Evolutionary conservation across 768 basidiomycete genomes (phyloP).

Genomic region (Trametes meyenii): DNA sequence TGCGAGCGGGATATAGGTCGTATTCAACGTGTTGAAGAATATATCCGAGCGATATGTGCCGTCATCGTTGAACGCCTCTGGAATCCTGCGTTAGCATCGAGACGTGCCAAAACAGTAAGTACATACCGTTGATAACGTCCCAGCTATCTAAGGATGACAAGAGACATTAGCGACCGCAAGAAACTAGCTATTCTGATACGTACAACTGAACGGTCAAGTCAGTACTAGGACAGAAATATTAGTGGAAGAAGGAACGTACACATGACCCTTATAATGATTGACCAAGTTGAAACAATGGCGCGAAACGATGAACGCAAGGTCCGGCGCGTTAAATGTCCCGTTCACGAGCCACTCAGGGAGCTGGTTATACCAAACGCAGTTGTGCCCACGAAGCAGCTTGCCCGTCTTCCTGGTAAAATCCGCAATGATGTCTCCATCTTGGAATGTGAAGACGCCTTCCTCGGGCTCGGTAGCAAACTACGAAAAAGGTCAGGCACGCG

Average conservation of each 20-base stretch:
- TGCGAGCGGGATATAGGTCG: constrained; percentile 51
- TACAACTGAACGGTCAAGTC: constrained; percentile 16
- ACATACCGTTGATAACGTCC: constrained; percentile 54
- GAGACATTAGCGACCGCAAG: background rate
- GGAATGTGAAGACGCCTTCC: constrained; percentile 50
- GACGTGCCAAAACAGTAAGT: background rate
- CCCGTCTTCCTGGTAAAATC: constrained; percentile 47
- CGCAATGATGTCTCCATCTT: constrained; percentile 48
- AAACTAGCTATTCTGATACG: background rate
- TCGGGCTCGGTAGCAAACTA: constrained; percentile 58
- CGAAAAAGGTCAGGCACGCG: no score
- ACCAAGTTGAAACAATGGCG: constrained; percentile 54
- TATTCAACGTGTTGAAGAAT: constrained; percentile 53
- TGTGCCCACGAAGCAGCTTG: constrained; percentile 48
- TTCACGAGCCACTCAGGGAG: constrained; percentile 51
- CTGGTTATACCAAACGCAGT: constrained; percentile 53
- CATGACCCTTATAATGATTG: constrained; percentile 52
- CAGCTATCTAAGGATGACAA: constrained; percentile 40
- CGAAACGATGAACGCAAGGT: constrained; percentile 44
- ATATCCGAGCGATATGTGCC: constrained; percentile 55
- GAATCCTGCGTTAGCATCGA: background rate
- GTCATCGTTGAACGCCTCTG: constrained; percentile 58
- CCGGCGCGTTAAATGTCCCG: constrained; percentile 40
- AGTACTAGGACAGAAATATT: background rate
- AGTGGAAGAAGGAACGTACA: constrained; percentile 37